Percentiles rank a stretch among this genome's conserved stretches.
These are phyloP conservation scores for Diplocarpon rosae DNA, from an alignment of 2,329 filamentous ascomycete species.

Conservation along the genomic window DNA sequence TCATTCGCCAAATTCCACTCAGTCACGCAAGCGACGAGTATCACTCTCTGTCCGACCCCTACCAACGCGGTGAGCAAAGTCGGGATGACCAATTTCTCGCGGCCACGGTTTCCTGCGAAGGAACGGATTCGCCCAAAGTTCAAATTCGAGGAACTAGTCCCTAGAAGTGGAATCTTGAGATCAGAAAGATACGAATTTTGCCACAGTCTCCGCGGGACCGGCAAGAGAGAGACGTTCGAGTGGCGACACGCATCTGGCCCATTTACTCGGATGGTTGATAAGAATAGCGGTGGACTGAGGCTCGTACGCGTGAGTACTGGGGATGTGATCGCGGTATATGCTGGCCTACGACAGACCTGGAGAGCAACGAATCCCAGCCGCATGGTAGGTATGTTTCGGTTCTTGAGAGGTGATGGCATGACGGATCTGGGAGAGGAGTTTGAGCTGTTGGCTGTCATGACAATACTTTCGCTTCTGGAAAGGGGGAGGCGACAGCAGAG, in stretches of 20 bases:
- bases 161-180: slow-evolving; percentile 17
- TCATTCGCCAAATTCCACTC: slow-evolving; percentile 21
- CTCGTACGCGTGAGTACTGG: slow-evolving; percentile 17
- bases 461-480: slow-evolving; percentile 19
- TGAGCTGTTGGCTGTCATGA: slow-evolving; percentile 21
- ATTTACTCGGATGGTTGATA: slow-evolving; percentile 10
- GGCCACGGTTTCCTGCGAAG: neutral
- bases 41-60: slow-evolving; percentile 19
- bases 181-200: slow-evolving; percentile 19
- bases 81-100: slow-evolving; percentile 6
- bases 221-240: slow-evolving; percentile 19
- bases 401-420: slow-evolving; percentile 13
- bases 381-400: slow-evolving; percentile 18
- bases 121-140: slow-evolving; percentile 5
- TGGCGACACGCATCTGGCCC: slow-evolving; percentile 15
- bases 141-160: slow-evolving; percentile 14
- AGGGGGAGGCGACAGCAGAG: slow-evolving; percentile 14
- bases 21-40: slow-evolving; percentile 17
- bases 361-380: slow-evolving; percentile 9
- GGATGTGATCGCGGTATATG: slow-evolving; percentile 22
- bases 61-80: slow-evolving; percentile 5
- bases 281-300: slow-evolving; percentile 18
- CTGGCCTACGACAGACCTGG: slow-evolving; percentile 12
- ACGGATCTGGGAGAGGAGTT: slow-evolving; percentile 18
- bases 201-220: slow-evolving; percentile 14